Evolutionary conservation across 441 rosid genomes (phyloP).

Genomic region (Viola pubescens): DNA sequence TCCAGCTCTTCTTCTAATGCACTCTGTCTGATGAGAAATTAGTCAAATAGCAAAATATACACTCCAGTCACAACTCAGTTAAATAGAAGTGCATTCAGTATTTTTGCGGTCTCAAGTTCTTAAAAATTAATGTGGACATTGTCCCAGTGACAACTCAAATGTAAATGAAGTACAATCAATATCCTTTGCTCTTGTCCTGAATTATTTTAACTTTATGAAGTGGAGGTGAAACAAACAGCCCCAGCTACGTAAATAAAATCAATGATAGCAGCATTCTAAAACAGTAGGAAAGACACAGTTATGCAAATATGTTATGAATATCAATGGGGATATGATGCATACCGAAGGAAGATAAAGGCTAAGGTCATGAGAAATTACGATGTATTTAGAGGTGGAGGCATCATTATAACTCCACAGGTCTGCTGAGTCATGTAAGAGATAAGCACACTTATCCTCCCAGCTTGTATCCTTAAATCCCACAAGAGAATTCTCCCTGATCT

Average conservation of each 20-base stretch:
- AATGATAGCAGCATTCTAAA: background rate
- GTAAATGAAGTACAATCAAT: too few species aligned
- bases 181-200: background rate
- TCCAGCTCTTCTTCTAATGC: slow-evolving; percentile 80
- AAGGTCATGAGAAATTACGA: slow-evolving; percentile 45
- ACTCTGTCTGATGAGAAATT: slow-evolving; percentile 92
- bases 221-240: background rate
- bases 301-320: background rate
- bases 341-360: slow-evolving; percentile 3
- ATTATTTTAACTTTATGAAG: background rate
- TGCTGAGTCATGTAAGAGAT: slow-evolving; percentile 56
- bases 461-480: slow-evolving; percentile 40
- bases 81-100: background rate
- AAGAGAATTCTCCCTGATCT: slow-evolving; percentile 47
- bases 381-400: slow-evolving; percentile 67
- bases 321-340: background rate
- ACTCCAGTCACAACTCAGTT: slow-evolving; percentile 2
- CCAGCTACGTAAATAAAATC: background rate
- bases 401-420: slow-evolving; percentile 85
- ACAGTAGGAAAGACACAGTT: slow-evolving; percentile 1
- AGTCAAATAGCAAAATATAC: slow-evolving; percentile 40
- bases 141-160: background rate
- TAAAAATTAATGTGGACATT: background rate
- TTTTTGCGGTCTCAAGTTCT: background rate
- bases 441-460: slow-evolving; percentile 63